Base-by-base conservation (phyloP, 768 basidiomycete genomes). In the Cystoderma amianthinum region DNA sequence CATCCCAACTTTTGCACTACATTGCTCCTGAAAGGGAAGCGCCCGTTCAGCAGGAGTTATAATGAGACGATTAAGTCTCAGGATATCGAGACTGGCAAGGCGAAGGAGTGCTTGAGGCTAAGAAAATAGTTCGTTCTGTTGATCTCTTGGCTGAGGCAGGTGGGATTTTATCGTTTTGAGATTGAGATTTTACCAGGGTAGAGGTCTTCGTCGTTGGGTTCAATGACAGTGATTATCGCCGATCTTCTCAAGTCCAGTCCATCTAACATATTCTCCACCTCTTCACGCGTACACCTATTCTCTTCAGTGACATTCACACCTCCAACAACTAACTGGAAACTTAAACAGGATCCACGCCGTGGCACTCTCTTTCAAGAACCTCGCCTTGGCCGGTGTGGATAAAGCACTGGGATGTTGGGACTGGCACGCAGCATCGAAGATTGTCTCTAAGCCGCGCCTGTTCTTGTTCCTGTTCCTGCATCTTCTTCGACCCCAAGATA, bases 61-160 rank as follows among this genome's bases (percentile, higher is more conserved):
- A 90, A 94, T 42, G 91, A 92, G 59, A 90, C 86, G 1, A 93
- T 95, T 45, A 72, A 90, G 10, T 88, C 94, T 60, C 94, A 91
- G 92, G 86, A 93, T 56, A 72, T 95, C 9, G 69, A 73, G 38
- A 72, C 66, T 0, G 73, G 73, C 11, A 69, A 70, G 53, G 65
- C 69, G 62, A 82, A 82, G 61, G 85, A 84, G 52, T 88, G 85
- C 49, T 54, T 92, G 33, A 76, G 42, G 88, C 90, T 9, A 92
- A 91, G 67, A 93, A 91, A 51, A 84, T 89, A 1, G 88, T 94
- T 23, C 87, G 88, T 46, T 91, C 91, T 59, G 78, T 94, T 32
- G 89, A 93, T 55, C 93, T 86, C 58, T 63, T 88, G 47, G 75
- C 79, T 1, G 84, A 89, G 40, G 86, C 90, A 62, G 84, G 85